Evolutionary conservation across 1,139 yeast species (phyloP).

Genomic region (Torulaspora globosa): DNA sequence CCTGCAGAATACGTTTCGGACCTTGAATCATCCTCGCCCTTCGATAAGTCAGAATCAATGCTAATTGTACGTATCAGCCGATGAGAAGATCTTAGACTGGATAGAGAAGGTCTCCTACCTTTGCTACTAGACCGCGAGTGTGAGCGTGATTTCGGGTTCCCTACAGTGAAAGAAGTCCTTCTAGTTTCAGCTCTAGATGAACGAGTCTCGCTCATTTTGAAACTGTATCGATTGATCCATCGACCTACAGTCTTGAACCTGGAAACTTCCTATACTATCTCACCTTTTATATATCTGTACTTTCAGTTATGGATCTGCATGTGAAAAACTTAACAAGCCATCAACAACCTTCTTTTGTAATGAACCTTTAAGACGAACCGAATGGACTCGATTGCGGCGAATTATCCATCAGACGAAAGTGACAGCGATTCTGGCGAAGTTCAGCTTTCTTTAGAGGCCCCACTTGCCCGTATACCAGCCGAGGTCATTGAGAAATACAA

Average conservation of each 20-base stretch:
- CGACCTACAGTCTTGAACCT: not conserved
- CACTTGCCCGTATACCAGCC: constrained; percentile 19
- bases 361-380: not conserved
- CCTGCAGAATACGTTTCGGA: constrained; percentile 6
- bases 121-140: constrained; percentile 22
- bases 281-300: constrained; percentile 2
- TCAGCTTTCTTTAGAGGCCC: not conserved
- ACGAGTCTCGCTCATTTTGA: constrained; percentile 11
- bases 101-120: constrained; percentile 27
- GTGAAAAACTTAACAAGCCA: constrained; percentile 13
- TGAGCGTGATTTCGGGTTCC: constrained; percentile 18
- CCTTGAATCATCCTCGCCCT: constrained; percentile 11
- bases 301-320: constrained; percentile 6
- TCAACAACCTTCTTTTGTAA: not conserved
- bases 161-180: constrained; percentile 12
- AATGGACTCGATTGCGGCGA: constrained; percentile 17
- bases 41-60: constrained; percentile 20
- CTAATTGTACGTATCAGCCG: constrained; percentile 33
- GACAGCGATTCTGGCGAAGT: constrained; percentile 13
- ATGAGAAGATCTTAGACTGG: constrained; percentile 30
- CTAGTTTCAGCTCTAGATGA: constrained; percentile 14
- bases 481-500: constrained; percentile 25
- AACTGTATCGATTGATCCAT: not conserved
- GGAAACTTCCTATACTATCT: not conserved
- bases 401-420: constrained; percentile 18